Base-by-base conservation (phyloP, 768 basidiomycete species). In the Cystobasidium onofrii region DNA sequence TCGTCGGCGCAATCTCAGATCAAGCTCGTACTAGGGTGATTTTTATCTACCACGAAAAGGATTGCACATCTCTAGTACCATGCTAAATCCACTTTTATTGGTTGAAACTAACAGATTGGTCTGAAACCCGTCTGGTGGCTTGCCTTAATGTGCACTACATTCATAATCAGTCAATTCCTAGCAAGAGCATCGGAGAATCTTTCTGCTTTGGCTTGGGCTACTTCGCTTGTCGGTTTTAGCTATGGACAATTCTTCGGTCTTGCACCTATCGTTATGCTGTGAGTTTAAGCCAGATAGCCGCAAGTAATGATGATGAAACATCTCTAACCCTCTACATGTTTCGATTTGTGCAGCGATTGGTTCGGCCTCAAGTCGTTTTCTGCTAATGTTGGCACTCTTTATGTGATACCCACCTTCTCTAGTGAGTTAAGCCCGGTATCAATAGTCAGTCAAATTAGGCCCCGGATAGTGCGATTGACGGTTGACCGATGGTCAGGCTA, bases 241-340 rank as follows among this genome's bases (percentile, higher is more conserved):
- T 71, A 71, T 39, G 69, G 69, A 12, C 69, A 71, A 44, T 71
- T 71, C 55, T 71, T 57, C 43, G 69, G 69, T 4, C 55, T 71
- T 13, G 69, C 69, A n/a, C 69, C 69, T 23, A 39, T 71, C 25
- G 43, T 71, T 1, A 29, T 71, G 33, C 69, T 71, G 69, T 71
- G 34, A 36, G 69, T 60, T 36, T 31, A 60, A 10, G 15, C 31
- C 33, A 34, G 10, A 63, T 44, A 25, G 34, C 10, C n/a, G n/a
- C n/a, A n/a, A n/a, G n/a, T n/a, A n/a, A 33, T 3, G 23, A 10
- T n/a, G 64, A 39, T 15, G 39, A 39, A 39, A 6, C 39, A 15
- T 39, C 39, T 6, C 15, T 39, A 6, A 39, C 7, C 39, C 15
- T 15, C 39, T 15, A 39, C 7, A 6, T 39, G 7, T 39, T 15